A percentile compares a stretch with the other conserved stretches of the same genome.
Conservation (phyloP, 2,329 filamentous ascomycete species). For the Uncinocarpus reesii region DNA sequence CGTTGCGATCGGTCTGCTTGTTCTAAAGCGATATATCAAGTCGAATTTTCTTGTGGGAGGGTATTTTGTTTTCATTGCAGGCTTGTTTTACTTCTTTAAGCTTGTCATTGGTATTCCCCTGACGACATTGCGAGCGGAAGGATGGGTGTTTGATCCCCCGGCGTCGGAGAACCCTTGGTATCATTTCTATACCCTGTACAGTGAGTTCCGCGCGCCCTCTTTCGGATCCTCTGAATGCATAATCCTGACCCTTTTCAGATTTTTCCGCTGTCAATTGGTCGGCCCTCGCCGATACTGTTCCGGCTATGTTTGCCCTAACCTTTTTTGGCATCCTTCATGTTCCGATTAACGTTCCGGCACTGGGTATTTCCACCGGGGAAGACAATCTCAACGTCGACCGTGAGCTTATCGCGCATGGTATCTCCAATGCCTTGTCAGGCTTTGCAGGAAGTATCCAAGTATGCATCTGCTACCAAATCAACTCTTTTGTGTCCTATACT, state of each 20-base stretch:
- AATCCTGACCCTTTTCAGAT: conserved; percentile 41
- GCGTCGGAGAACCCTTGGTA: conserved; percentile 84
- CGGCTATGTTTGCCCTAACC: conserved; percentile 90
- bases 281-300: conserved; percentile 72
- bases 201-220: conserved; percentile 44
- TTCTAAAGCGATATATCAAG: conserved; percentile 62
- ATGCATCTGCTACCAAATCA: conserved; percentile 7
- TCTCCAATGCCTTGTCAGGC: conserved; percentile 86
- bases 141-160: conserved; percentile 88
- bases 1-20: conserved; percentile 65
- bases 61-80: conserved; percentile 72
- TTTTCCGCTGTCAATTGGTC: conserved; percentile 72
- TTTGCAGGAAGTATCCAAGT: conserved; percentile 71
- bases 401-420: conserved; percentile 82
- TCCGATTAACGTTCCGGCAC: conserved; percentile 90
- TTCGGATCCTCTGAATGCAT: conserved; percentile 4
- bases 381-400: conserved; percentile 86
- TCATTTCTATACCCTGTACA: conserved; percentile 93
- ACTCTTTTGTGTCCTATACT: conserved; percentile 17
- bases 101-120: conserved; percentile 53
- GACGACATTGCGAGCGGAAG: conserved; percentile 55
- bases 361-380: conserved; percentile 82
- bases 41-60: conserved; percentile 77
- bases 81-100: conserved; percentile 44
- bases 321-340: conserved; percentile 97